Evolutionary conservation across 1,139 yeast genomes (phyloP).

Genomic region (Candida freyschussii): DNA sequence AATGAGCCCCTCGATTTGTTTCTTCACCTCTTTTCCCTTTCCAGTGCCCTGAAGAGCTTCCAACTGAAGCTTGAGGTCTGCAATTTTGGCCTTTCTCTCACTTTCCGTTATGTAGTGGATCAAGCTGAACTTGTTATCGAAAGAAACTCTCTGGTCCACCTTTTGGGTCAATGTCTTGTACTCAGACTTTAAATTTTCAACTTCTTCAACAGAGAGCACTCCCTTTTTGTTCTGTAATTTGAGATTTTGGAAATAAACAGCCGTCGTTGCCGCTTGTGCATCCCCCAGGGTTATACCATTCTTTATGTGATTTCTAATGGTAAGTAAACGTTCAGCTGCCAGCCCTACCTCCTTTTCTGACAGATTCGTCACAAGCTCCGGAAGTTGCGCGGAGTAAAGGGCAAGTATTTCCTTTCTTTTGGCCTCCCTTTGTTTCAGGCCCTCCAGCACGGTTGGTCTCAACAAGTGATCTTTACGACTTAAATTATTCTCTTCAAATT

Average conservation of each 20-base stretch:
- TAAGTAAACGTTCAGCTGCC: slow-evolving; percentile 49
- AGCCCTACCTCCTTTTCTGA: slow-evolving; percentile 32
- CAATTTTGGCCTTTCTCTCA: slow-evolving; percentile 31
- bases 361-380: slow-evolving; percentile 29
- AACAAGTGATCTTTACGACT: slow-evolving; percentile 52
- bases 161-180: slow-evolving; percentile 29
- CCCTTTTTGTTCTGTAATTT: slow-evolving; percentile 40
- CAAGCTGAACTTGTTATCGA: slow-evolving; percentile 37
- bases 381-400: slow-evolving; percentile 26
- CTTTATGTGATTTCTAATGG: slow-evolving; percentile 44
- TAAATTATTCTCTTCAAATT: slow-evolving; percentile 43
- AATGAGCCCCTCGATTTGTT: slow-evolving; percentile 31
- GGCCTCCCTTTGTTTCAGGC: slow-evolving; percentile 35
- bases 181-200: slow-evolving; percentile 23
- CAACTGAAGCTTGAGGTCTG: slow-evolving; percentile 28
- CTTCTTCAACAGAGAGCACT: slow-evolving; percentile 34
- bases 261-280: slow-evolving; percentile 54
- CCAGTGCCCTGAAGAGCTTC: slow-evolving; percentile 21
- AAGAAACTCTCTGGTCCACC: slow-evolving; percentile 31
- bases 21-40: slow-evolving; percentile 30
- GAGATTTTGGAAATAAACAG: slow-evolving; percentile 44
- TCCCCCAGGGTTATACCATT: slow-evolving; percentile 51
- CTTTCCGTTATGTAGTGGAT: slow-evolving; percentile 32
- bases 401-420: slow-evolving; percentile 32
- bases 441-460: slow-evolving; percentile 44